Base-by-base conservation (phyloP, 1,139 yeast species). In the Candida sp. region DNA sequence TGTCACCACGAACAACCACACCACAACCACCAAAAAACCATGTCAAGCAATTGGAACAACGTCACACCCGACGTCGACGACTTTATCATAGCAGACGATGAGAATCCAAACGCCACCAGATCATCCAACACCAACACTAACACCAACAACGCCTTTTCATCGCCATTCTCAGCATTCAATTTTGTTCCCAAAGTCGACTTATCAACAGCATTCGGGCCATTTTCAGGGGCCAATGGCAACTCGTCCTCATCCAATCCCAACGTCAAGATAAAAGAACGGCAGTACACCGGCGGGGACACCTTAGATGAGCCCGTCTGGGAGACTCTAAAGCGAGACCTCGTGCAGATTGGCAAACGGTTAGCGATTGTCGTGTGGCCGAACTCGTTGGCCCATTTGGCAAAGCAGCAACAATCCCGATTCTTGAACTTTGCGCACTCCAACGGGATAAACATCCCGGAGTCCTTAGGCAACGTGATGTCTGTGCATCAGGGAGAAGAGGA, bases 251-350 rank as follows among this genome's bases (percentile, higher is more conserved):
- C 77, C 46, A 69, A 73, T 9, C 75, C 73, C 8, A 81, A 82
- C 56, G 85, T 83, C 57, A 81, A 81, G 50, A 77, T 88, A 30
- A 80, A 81, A 57, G 94, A 88, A 63, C 81, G 90, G 38, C 86
- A 90, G 56, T 90, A 86, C 66, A 72, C 87, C 30, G 96, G 96
- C 2, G 94, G 96, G 39, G 91, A 89, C 63, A 90, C 97, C 1
- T 71, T 90, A 12, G 96, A 90, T 65, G 97, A 90, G 70, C 91
- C 96, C 0, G 92, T 90, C 3, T 67, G 80, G 61, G 75, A 80
- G 12, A 90, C 97, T 0, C 68, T 90, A 45, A 72, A 80, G 58
- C 77, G 96, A 52, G 97, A 90, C 63, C 62, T 89, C 35, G 65
- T 75, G 28, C 86, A 86, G 26, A 88, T 90, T 49, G 90, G 88